phyloP scores from a whole-genome alignment of 768 basidiomycete genomes.

The Kwoniella sp. region DNA sequence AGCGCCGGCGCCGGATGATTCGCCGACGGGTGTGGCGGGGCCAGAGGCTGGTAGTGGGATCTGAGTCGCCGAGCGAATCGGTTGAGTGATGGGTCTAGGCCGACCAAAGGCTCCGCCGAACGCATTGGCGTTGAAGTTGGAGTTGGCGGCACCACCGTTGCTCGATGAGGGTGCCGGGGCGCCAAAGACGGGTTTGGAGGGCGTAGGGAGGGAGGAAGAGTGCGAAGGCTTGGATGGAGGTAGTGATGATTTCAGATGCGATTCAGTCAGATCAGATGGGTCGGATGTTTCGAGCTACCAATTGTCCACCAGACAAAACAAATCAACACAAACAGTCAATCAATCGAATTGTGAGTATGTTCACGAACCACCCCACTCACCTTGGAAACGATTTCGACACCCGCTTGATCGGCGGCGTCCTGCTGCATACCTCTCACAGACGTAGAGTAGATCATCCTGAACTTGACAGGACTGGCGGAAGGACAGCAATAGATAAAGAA shows the following conservation, averaged over 20 bases:
- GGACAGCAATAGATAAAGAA: slow-evolving; percentile 95
- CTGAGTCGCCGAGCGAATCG: slow-evolving; percentile 33
- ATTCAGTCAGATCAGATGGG: slow-evolving; percentile 70
- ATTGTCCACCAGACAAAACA: not conserved
- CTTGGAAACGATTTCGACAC: slow-evolving; percentile 59
- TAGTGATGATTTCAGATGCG: slow-evolving; percentile 66
- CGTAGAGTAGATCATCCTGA: slow-evolving; percentile 86
- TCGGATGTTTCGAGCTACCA: slow-evolving; percentile 80
- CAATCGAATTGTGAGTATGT: too few relatives aligned
- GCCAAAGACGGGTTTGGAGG: slow-evolving; percentile 16
- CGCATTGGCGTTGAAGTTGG: slow-evolving; percentile 6
- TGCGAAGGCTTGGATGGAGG: slow-evolving; percentile 37
- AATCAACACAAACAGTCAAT: slow-evolving; percentile 51
- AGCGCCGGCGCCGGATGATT: slow-evolving; percentile 10
- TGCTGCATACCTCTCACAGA: slow-evolving; percentile 65
- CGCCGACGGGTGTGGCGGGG: slow-evolving; percentile 29
- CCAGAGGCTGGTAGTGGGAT: slow-evolving; percentile 41
- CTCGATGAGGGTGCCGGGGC: slow-evolving; percentile 22
- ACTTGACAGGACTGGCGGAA: slow-evolving; percentile 73
- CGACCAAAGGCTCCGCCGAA: slow-evolving; percentile 41
- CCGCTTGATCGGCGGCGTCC: slow-evolving; percentile 62
- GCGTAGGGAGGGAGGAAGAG: slow-evolving; percentile 42
- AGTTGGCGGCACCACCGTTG: not conserved
- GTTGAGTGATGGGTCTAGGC: slow-evolving; percentile 32
- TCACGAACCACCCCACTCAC: too few relatives aligned